These are phyloP conservation scores for Amoebophrya sp. DNA, from an alignment of 169 alveolate genomes.

Conservation along the genomic window DNA sequence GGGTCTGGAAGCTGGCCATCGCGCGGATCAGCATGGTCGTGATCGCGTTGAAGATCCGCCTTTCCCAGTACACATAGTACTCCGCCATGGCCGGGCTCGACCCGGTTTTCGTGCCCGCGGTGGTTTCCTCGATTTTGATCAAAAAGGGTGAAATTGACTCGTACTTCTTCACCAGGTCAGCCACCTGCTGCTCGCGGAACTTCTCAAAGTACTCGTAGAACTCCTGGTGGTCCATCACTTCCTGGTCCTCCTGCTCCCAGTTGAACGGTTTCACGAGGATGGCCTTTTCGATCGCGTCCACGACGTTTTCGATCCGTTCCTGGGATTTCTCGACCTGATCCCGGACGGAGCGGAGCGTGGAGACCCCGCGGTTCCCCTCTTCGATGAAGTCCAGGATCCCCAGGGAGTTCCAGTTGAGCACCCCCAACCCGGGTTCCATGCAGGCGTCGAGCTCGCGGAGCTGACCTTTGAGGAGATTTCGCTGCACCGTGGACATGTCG, in stretches of 20 bases:
- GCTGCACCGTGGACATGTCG: constrained; percentile 71
- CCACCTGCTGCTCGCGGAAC: constrained; percentile 64
- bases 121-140: constrained; percentile 78
- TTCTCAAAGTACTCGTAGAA: constrained; percentile 66
- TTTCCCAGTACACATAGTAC: constrained; percentile 83
- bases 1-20: constrained; percentile 54
- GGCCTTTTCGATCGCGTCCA: constrained; percentile 68
- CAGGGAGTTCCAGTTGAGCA: constrained; percentile 84
- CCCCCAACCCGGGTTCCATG: constrained; percentile 73
- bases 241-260: constrained; percentile 45
- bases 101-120: constrained; percentile 70
- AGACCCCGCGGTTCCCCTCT: constrained; percentile 68
- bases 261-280: constrained; percentile 71
- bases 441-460: neutral
- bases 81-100: constrained; percentile 72
- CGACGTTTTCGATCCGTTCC: constrained; percentile 73
- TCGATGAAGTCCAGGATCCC: constrained; percentile 78
- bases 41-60: constrained; percentile 81
- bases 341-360: constrained; percentile 66
- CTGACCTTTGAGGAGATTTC: constrained; percentile 53
- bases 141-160: constrained; percentile 73
- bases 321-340: constrained; percentile 79
- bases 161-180: constrained; percentile 71
- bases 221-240: constrained; percentile 48
- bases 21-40: constrained; percentile 74